Conservation (phyloP, 2,329 filamentous ascomycete species). For the Zymoseptoria pseudotritici region DNA sequence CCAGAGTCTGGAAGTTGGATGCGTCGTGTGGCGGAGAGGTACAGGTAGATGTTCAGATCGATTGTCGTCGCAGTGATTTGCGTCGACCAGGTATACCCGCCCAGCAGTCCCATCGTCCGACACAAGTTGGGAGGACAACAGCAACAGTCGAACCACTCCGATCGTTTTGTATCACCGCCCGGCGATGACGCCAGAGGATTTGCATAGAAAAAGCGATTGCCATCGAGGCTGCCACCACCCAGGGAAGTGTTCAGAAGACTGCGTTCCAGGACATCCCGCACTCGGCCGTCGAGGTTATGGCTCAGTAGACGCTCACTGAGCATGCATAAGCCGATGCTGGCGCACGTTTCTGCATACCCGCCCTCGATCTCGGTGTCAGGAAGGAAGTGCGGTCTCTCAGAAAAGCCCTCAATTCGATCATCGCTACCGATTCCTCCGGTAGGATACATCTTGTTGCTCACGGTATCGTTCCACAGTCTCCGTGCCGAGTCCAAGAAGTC, state of each 20-base stretch:
- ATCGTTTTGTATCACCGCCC: neutral
- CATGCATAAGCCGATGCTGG: conserved; percentile 3
- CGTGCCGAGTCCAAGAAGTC: neutral
- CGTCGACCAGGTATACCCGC: conserved; percentile 3
- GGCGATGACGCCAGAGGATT: neutral
- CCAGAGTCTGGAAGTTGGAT: neutral
- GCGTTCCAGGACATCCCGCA: conserved; percentile 2
- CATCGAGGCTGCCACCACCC: neutral
- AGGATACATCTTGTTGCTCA: conserved; percentile 2
- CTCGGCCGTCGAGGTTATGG: neutral
- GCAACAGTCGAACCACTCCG: conserved; percentile 1
- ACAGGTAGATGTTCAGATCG: conserved; percentile 1
- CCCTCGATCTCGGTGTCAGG: conserved; percentile 2
- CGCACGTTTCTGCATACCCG: conserved; percentile 3
- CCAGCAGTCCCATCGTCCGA: neutral
- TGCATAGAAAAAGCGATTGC: conserved; percentile 1
- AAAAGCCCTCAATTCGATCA: neutral
- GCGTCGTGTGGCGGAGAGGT: neutral
- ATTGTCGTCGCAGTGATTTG: neutral
- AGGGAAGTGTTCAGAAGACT: conserved; percentile 1
- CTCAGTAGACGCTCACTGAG: conserved; percentile 1
- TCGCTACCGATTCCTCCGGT: conserved; percentile 3
- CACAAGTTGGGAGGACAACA: conserved; percentile 4
- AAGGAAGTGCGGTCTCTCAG: conserved; percentile 1
- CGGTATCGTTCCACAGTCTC: conserved; percentile 3